Conservation (phyloP, 1,284 basidiomycete species). For the Puccinia hordei region DNA sequence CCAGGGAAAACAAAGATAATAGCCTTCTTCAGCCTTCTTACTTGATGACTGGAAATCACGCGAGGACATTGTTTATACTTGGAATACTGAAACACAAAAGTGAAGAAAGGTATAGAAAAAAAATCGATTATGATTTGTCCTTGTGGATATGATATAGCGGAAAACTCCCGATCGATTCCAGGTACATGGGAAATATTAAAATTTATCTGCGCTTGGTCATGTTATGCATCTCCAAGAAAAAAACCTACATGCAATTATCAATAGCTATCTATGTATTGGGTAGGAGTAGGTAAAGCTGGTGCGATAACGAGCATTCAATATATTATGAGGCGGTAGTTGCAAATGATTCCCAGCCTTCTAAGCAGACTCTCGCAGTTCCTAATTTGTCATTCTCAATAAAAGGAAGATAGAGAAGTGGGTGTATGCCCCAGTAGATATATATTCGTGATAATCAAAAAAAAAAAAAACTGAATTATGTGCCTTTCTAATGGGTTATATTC, state of each 20-base stretch:
- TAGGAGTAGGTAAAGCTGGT: too few relatives aligned
- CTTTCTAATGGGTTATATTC: background rate
- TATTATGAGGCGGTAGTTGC: background rate
- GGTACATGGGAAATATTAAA: constrained; percentile 3
- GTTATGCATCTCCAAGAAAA: background rate
- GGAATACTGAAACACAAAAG: too few relatives aligned
- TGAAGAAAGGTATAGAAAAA: too few relatives aligned
- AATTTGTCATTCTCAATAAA: too few relatives aligned
- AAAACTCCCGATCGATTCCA: background rate
- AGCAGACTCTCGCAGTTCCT: background rate
- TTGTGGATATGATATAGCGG: background rate
- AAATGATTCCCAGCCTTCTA: background rate
- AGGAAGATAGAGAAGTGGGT: background rate
- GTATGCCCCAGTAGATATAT: background rate
- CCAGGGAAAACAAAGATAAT: too few relatives aligned
- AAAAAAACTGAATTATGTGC: background rate
- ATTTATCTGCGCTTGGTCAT: background rate
- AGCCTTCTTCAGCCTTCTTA: too few relatives aligned
- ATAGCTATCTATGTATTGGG: too few relatives aligned
- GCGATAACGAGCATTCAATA: background rate
- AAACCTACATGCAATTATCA: background rate
- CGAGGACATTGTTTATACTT: too few relatives aligned
- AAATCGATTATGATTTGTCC: background rate
- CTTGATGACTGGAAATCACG: too few relatives aligned
- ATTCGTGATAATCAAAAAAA: background rate